Base-by-base conservation (phyloP, 1,139 yeast species). In the Suhomyces bribrorum region DNA sequence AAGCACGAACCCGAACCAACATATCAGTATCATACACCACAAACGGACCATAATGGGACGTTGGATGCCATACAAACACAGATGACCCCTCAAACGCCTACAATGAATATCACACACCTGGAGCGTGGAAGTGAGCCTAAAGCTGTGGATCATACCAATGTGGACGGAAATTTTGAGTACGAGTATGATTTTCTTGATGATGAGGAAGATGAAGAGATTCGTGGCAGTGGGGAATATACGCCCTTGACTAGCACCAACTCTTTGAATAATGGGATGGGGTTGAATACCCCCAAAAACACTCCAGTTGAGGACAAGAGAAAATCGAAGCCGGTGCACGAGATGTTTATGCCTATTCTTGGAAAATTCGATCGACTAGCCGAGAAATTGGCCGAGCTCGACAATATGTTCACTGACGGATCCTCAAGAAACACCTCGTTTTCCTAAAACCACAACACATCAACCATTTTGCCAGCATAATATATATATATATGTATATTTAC, bases 351-450 rank as follows among this genome's bases (percentile, higher is more conserved):
- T 2, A 60, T 79, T 6, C 60, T 78, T 36, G 61, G 61, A 12
- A 72, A 69, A 48, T 67, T 79, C 48, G 78, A 77, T 41, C 65
- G 62, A 36, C 57, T 79, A 32, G 74, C 75, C 1, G 73, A 68
- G 37, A 67, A 65, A 49, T 58, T 71, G 45, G 75, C 75, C 0
- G 73, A 68, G 51, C 55, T 71, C 27, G 74, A 71, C 45, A 69
- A 41, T 7, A 56, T 43, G 53, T 44, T 53, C 18, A 17, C 32
- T 9, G 38, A 8, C 23, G 23, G 23, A n/a, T 20, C 23, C 11
- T 20, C 23, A 8, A 20, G 23, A 20, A 20, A 20, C 23, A 20
- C 23, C 8, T 20, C 23, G 11, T 20, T 20, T 20, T 20, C 23
- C 11, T 20, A 20, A 4, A 20, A n/a, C 6, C 23, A 20, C 8